A percentile compares a stretch with the other conserved stretches of the same genome.
These are phyloP conservation scores for Coniella vitis DNA, from an alignment of 2,329 filamentous ascomycete genomes.

Conservation along the genomic window DNA sequence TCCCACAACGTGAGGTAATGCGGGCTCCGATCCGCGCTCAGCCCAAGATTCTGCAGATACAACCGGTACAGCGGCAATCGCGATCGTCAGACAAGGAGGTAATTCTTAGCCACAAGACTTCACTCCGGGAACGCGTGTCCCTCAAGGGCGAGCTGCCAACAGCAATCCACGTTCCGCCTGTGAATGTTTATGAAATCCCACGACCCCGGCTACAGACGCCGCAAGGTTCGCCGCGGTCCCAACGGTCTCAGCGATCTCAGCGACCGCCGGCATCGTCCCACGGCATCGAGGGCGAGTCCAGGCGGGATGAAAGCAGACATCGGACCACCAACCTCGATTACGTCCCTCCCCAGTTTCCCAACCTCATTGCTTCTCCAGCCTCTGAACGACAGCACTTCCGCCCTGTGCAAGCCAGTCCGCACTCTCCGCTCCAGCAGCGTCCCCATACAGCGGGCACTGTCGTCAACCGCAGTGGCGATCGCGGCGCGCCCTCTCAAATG, in stretches of 20 bases:
- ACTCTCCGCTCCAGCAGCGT: slow-evolving; percentile 55
- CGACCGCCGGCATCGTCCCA: slow-evolving; percentile 41
- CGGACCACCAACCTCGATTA: slow-evolving; percentile 23
- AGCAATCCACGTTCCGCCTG: slow-evolving; percentile 47
- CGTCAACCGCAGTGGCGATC: slow-evolving; percentile 17
- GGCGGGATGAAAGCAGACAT: slow-evolving; percentile 25
- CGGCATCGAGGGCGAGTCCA: slow-evolving; percentile 38
- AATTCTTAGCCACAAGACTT: slow-evolving; percentile 31
- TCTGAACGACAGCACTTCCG: slow-evolving; percentile 53
- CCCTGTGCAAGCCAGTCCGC: slow-evolving; percentile 55
- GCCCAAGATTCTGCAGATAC: slow-evolving; percentile 10
- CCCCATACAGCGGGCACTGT: slow-evolving; percentile 46
- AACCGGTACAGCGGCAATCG: slow-evolving; percentile 7
- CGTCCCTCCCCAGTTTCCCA: slow-evolving; percentile 31
- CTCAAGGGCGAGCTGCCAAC: slow-evolving; percentile 45
- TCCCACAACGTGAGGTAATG: slow-evolving; percentile 5
- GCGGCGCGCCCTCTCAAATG: slow-evolving; percentile 44
- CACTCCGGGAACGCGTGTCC: slow-evolving; percentile 48
- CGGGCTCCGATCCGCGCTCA: slow-evolving; percentile 1
- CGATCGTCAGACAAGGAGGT: slow-evolving; percentile 9
- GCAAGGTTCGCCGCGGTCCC: slow-evolving; percentile 11
- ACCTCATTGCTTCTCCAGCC: slow-evolving; percentile 38
- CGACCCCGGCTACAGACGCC: slow-evolving; percentile 20
- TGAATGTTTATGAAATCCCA: slow-evolving; percentile 29
- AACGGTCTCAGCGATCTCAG: slow-evolving; percentile 24